Evolutionary conservation across 2,329 filamentous ascomycete genomes (phyloP), one percentile per base, ranked within the genome.

Genomic region (Phoma sp.): DNA sequence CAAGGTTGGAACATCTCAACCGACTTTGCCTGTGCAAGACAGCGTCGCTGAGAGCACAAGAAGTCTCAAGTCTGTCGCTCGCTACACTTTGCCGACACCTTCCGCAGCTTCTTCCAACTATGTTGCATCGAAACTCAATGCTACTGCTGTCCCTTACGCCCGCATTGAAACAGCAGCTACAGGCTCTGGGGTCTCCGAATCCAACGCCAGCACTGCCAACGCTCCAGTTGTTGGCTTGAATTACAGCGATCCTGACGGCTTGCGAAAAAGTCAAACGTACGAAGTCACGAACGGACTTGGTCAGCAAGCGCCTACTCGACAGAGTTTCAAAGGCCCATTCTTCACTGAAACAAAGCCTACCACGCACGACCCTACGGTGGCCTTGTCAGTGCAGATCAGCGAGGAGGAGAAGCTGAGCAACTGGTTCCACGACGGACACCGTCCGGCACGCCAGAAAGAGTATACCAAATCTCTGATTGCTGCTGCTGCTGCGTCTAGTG

Each of bases 391-490:
- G 19, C 65, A 56, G 10, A 60, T 66, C 29, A 61, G 57, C n/a
- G 65, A 71, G 17, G 72, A 75, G 22, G 67, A 76, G 25, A 72
- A 75, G 47, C 64, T 80, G 6, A 48, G 59, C n/a, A 69, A 74
- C n/a, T 81, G 78, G 78, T 80, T 73, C 58, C 71, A 61, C 15
- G 64, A 72, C 53, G 67, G 69, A 10, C 62, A 69, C 29, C 67
- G 67, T 22, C 58, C 63, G 22, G 57, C 57, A 12, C 61, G 70
- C 19, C 68, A 71, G 40, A 56, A 63, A 57, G 69, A 68, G 32
- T 69, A 66, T 43, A 58, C 62, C 24, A 63, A 61, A 24, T 64
- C 47, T 6, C 54, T 73, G 19, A 62, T 71, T 22, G 52, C 58
- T 22, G 57, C 63, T n/a, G 65, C 66, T 3, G 51, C 40, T 4